A percentile compares a stretch with the other conserved stretches of the same genome.
These are phyloP conservation scores for Rhytidhysteron rufulum DNA, from an alignment of 2,329 filamentous ascomycete species.

Conservation along the genomic window DNA sequence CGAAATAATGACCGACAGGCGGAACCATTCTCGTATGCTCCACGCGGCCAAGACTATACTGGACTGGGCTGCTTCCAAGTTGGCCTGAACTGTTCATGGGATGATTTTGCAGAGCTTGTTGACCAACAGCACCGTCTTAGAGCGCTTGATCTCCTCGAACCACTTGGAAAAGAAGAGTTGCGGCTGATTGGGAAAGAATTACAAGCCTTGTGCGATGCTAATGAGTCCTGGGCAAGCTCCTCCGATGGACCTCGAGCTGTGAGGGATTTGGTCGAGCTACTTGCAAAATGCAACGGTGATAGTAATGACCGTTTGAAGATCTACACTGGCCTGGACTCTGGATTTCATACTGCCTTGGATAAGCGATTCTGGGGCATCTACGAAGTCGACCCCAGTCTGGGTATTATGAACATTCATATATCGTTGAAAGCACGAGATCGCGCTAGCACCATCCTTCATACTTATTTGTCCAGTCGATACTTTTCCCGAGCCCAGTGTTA, in stretches of 20 bases:
- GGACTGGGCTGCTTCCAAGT: conserved; percentile 46
- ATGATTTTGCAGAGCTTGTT: conserved; percentile 44
- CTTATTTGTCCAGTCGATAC: conserved; percentile 27
- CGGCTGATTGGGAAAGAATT: too few relatives aligned
- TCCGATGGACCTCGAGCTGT: conserved; percentile 21
- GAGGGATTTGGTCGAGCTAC: conserved; percentile 16
- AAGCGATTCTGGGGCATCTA: conserved; percentile 34
- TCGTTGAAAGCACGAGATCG: conserved; percentile 33
- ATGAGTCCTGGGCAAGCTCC: not conserved
- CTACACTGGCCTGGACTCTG: conserved; percentile 33
- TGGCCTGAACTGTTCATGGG: conserved; percentile 38
- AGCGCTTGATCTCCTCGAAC: conserved; percentile 38
- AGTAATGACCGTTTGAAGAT: conserved; percentile 26
- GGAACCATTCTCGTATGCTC: conserved; percentile 38
- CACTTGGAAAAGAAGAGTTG: too few relatives aligned
- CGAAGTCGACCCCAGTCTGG: conserved; percentile 27
- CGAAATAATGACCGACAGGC: conserved; percentile 13
- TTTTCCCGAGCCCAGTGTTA: conserved; percentile 35
- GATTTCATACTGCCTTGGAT: conserved; percentile 29
- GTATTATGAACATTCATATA: conserved; percentile 26
- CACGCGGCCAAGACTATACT: conserved; percentile 34
- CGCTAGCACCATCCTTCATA: conserved; percentile 25
- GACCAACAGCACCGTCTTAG: conserved; percentile 43
- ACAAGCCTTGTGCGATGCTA: too few relatives aligned
- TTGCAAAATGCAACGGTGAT: conserved; percentile 21